phyloP scores from a whole-genome alignment of 495 filamentous ascomycete species.

The Neurospora sp. region DNA sequence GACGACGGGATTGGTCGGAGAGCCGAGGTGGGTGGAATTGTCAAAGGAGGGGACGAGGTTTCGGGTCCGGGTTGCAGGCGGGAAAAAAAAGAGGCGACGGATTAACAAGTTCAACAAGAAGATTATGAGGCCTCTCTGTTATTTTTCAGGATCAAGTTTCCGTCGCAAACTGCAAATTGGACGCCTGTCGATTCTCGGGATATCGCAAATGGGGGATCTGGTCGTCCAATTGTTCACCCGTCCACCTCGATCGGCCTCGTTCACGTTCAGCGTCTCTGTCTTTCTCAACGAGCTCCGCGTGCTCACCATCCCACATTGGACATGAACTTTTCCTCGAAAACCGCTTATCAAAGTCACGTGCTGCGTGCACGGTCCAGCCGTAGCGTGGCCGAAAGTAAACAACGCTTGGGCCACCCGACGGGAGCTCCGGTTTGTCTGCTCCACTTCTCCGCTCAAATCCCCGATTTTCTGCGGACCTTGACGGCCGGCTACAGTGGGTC shows the following conservation, averaged over 20 bases:
- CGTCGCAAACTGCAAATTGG: not conserved
- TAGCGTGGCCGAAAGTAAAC: not conserved
- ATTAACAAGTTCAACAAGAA: not conserved
- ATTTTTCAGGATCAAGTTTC: not conserved
- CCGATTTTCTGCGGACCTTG: not conserved
- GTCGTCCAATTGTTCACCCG: constrained; percentile 3
- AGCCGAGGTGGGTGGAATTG: not conserved
- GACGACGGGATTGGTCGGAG: not conserved
- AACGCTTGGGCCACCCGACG: not conserved
- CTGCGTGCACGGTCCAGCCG: not conserved
- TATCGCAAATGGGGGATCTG: not conserved
- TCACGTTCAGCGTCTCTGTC: constrained; percentile 1
- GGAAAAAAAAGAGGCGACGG: not conserved
- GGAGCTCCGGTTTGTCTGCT: not conserved
- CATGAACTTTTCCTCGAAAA: not conserved
- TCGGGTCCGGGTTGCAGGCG: not conserved
- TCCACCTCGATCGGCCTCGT: constrained; percentile 7
- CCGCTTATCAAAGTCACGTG: not conserved
- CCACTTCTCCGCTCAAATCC: not conserved
- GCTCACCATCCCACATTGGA: not conserved
- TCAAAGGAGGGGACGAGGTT: not conserved
- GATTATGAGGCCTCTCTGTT: not conserved
- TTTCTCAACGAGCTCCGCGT: not conserved
- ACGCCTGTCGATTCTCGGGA: not conserved
- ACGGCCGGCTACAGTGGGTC: not conserved